A percentile compares a stretch with the other conserved stretches of the same genome.
phyloP scores from a whole-genome alignment of 2,329 filamentous ascomycete genomes.

The Colletotrichum theobromicola region DNA sequence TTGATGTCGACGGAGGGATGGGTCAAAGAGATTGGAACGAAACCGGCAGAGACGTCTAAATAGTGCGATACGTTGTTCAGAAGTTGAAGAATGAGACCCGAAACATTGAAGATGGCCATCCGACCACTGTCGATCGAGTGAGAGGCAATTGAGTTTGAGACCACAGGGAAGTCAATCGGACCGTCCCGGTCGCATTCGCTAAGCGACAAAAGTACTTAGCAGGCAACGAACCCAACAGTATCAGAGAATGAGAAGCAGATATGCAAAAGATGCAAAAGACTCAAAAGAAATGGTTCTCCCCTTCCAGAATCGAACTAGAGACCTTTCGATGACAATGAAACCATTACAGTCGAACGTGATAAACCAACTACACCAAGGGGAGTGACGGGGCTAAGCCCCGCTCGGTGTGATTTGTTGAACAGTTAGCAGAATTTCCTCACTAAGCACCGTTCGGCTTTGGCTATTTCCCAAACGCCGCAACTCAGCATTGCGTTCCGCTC shows the following conservation, averaged over 20 bases:
- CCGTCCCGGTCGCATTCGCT: background rate
- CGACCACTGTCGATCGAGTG: background rate
- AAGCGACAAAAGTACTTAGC: background rate
- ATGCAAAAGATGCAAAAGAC: background rate
- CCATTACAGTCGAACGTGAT: conserved; percentile 12
- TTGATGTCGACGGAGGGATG: conserved; percentile 24
- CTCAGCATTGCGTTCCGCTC: background rate
- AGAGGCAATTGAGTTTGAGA: background rate
- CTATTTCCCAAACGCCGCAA: background rate
- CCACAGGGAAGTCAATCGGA: background rate
- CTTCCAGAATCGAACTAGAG: conserved; percentile 22
- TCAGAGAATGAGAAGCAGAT: fast-evolving
- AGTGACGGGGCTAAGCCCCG: background rate
- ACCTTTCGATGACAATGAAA: conserved; percentile 9
- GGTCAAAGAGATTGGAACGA: background rate
- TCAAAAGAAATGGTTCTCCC: background rate
- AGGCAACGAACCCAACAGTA: background rate
- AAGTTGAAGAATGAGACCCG: background rate
- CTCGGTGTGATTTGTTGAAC: background rate
- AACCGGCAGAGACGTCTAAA: conserved; percentile 9
- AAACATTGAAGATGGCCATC: background rate
- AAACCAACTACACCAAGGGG: conserved; percentile 17
- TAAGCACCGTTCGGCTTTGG: fast-evolving
- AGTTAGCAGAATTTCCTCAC: fast-evolving
- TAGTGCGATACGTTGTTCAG: background rate